Evolutionary conservation across 2,329 filamentous ascomycete genomes (phyloP).

Genomic region (Venturia pyrina): DNA sequence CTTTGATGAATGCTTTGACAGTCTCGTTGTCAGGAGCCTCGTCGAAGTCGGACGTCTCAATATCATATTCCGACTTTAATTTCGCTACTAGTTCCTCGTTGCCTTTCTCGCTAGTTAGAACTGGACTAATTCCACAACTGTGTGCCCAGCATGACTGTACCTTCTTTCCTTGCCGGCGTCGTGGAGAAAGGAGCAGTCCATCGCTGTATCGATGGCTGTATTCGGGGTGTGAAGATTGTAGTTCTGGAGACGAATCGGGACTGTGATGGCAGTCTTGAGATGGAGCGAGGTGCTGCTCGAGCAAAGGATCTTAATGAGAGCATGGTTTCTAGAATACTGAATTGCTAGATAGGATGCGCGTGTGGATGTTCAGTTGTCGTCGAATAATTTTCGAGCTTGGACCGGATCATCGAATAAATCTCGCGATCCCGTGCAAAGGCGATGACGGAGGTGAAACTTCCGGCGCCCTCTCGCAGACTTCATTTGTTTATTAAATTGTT

Average conservation of each 20-base stretch:
- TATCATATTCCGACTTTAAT: slow-evolving; percentile 70
- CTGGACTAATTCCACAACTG: background rate
- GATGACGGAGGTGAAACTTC: background rate
- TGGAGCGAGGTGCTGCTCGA: slow-evolving; percentile 34
- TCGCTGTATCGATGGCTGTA: background rate
- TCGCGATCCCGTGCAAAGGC: background rate
- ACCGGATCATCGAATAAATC: too few relatives aligned
- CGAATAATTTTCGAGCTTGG: background rate
- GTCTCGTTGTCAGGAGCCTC: slow-evolving; percentile 59
- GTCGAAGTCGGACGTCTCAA: slow-evolving; percentile 74
- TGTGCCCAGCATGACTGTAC: background rate
- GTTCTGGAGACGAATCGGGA: slow-evolving; percentile 15
- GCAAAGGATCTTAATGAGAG: slow-evolving; percentile 35
- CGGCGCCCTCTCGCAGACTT: background rate
- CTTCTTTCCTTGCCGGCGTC: slow-evolving; percentile 21
- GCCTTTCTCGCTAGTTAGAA: slow-evolving; percentile 6
- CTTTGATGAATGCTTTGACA: slow-evolving; percentile 81
- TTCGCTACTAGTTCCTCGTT: slow-evolving; percentile 79
- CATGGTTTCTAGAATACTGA: slow-evolving; percentile 22
- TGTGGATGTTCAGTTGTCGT: background rate
- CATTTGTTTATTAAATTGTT: background rate
- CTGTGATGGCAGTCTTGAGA: slow-evolving; percentile 29
- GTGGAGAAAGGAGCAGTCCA: slow-evolving; percentile 32
- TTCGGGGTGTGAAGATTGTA: slow-evolving; percentile 23
- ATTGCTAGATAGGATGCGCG: background rate